Evolutionary conservation across 768 basidiomycete genomes (phyloP).

Genomic region (Stropharia rugosoannulata): DNA sequence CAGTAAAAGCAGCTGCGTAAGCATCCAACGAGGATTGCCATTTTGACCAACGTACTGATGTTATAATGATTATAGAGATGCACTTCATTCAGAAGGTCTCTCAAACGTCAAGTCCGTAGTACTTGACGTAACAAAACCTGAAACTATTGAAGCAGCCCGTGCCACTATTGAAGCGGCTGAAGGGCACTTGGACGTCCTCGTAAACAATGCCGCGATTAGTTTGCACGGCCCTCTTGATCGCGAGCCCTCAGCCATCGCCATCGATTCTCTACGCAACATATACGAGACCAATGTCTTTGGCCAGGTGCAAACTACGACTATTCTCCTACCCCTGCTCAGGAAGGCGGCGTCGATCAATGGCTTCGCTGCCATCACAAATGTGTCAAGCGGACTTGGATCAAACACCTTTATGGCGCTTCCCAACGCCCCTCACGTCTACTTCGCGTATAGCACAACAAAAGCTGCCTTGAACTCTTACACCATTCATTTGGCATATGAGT

Average conservation of each 20-base stretch:
- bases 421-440: too few relatives aligned
- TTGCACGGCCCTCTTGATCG: conserved; percentile 20
- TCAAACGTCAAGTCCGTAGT: conserved; percentile 32
- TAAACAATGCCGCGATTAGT: conserved; percentile 42
- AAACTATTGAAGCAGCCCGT: conserved; percentile 32
- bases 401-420: conserved; percentile 29
- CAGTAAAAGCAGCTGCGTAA: conserved; percentile 40
- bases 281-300: conserved; percentile 46
- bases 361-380: background rate
- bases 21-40: conserved; percentile 5
- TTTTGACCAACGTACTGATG: background rate
- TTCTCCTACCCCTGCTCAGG: conserved; percentile 20
- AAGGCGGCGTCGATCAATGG: background rate
- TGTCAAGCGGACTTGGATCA: conserved; percentile 38
- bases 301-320: conserved; percentile 39
- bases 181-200: conserved; percentile 41
- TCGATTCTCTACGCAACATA: conserved; percentile 30
- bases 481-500: conserved; percentile 64
- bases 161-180: conserved; percentile 33
- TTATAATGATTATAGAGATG: conserved; percentile 17
- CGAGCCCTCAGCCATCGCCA: conserved; percentile 31
- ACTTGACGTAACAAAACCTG: conserved; percentile 37
- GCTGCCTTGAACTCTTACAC: conserved; percentile 63
- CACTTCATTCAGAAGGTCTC: conserved; percentile 30
- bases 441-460: conserved; percentile 64